Conservation (phyloP, 371 early-diverging fungal genomes). For the Mucor ambiguus region DNA sequence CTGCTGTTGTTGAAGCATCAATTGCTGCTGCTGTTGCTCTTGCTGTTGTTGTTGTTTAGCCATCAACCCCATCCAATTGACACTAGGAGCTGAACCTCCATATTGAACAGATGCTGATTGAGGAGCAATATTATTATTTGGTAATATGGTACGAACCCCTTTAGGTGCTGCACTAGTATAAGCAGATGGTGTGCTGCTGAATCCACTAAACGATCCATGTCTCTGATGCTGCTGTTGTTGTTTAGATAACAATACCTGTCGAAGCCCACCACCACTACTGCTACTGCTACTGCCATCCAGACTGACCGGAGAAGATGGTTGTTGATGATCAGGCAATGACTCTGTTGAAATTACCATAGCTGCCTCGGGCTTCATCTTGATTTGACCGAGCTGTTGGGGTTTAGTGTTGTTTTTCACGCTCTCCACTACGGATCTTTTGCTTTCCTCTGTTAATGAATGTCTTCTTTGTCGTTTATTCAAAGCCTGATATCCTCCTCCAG, state of each 20-base stretch:
- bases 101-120: slow-evolving; percentile 6
- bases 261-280: background rate
- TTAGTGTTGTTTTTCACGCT: background rate
- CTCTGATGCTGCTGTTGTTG: slow-evolving; percentile 15
- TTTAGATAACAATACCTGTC: slow-evolving; percentile 13
- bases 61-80: slow-evolving; percentile 24
- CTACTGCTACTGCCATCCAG: slow-evolving; percentile 5
- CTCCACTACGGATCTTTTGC: background rate
- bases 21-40: slow-evolving; percentile 12
- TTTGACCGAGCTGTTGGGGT: background rate
- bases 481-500: background rate
- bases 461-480: slow-evolving; percentile 21
- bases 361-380: slow-evolving; percentile 7
- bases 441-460: slow-evolving; percentile 12
- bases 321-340: slow-evolving; percentile 13
- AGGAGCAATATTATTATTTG: slow-evolving; percentile 3
- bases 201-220: background rate
- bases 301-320: background rate
- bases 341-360: slow-evolving; percentile 14
- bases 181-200: background rate
- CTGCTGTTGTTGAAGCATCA: background rate
- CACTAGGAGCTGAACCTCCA: slow-evolving; percentile 7
- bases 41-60: slow-evolving; percentile 14
- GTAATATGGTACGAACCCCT: slow-evolving; percentile 7
- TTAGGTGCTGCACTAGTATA: background rate